phyloP scores from a whole-genome alignment of 805 yeast genomes.

The Cyberlindnera galapagoensis region DNA sequence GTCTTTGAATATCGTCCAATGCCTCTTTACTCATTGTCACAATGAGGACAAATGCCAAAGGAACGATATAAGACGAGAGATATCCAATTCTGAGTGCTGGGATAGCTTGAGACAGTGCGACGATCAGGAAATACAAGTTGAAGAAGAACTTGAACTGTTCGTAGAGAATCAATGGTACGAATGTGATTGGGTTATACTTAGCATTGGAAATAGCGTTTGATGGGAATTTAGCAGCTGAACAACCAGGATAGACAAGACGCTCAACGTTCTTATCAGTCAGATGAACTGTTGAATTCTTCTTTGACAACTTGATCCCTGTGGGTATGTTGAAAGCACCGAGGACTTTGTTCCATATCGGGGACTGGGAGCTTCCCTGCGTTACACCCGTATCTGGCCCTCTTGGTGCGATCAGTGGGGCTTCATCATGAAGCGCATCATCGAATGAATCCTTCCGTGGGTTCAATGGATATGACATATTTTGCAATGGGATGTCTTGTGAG shows the following conservation, averaged over 20 bases:
- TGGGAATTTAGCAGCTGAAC: constrained; percentile 37
- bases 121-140: constrained; percentile 84
- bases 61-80: constrained; percentile 86
- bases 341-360: constrained; percentile 13
- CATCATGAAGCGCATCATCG: constrained; percentile 17
- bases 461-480: constrained; percentile 22
- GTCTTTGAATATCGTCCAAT: constrained; percentile 83
- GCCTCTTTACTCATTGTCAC: constrained; percentile 97
- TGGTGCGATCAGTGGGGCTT: constrained; percentile 15
- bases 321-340: constrained; percentile 5
- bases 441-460: constrained; percentile 21
- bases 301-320: constrained; percentile 7
- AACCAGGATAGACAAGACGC: constrained; percentile 37
- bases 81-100: constrained; percentile 92
- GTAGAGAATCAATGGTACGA: constrained; percentile 81
- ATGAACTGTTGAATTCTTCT: constrained; percentile 12
- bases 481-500: constrained; percentile 28
- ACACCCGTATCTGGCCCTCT: constrained; percentile 1
- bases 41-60: constrained; percentile 83
- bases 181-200: constrained; percentile 82
- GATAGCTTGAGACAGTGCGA: constrained; percentile 87
- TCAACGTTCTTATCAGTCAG: constrained; percentile 28
- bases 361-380: neutral
- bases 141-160: constrained; percentile 97
- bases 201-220: constrained; percentile 90